These are phyloP conservation scores for Exophiala mesophila DNA, from an alignment of 2,329 filamentous ascomycete species.

Conservation along the genomic window DNA sequence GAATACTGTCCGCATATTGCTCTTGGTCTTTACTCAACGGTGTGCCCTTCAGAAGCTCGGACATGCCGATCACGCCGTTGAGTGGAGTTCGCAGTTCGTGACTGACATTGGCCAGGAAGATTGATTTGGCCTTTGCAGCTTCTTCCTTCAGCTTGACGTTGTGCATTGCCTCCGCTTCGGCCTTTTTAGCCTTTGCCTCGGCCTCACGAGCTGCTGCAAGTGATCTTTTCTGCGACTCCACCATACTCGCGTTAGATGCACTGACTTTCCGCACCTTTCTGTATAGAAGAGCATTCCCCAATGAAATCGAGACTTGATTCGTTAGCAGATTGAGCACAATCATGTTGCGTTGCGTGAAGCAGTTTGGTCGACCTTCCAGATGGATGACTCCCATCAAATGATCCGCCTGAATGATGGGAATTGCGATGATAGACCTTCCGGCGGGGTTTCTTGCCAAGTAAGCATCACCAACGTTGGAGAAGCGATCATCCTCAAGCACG, in stretches of 20 bases:
- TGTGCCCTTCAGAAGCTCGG: constrained; percentile 38
- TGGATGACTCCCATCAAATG: constrained; percentile 58
- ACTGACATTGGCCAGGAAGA: constrained; percentile 44
- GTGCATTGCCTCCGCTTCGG: constrained; percentile 59
- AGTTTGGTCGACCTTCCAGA: constrained; percentile 58
- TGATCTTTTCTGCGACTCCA: constrained; percentile 60
- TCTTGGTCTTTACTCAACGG: constrained; percentile 38
- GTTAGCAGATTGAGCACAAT: constrained; percentile 53
- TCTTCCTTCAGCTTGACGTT: constrained; percentile 64
- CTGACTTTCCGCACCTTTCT: constrained; percentile 57
- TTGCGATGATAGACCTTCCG: constrained; percentile 56
- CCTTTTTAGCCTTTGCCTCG: constrained; percentile 60
- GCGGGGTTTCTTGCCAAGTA: constrained; percentile 53
- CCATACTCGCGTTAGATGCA: constrained; percentile 60
- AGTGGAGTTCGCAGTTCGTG: constrained; percentile 42
- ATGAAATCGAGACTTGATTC: constrained; percentile 60
- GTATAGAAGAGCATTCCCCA: constrained; percentile 61
- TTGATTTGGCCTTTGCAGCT: constrained; percentile 51
- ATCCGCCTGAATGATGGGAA: constrained; percentile 59
- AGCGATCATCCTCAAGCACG: constrained; percentile 60
- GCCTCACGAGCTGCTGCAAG: constrained; percentile 57
- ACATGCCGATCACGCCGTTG: constrained; percentile 40
- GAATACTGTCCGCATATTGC: constrained; percentile 38
- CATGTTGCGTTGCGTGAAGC: constrained; percentile 57
- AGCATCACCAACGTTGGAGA: constrained; percentile 55